These are phyloP conservation scores for Pharus latifolius DNA, from an alignment of 176 grass and related monocot species.

Conservation along the genomic window DNA sequence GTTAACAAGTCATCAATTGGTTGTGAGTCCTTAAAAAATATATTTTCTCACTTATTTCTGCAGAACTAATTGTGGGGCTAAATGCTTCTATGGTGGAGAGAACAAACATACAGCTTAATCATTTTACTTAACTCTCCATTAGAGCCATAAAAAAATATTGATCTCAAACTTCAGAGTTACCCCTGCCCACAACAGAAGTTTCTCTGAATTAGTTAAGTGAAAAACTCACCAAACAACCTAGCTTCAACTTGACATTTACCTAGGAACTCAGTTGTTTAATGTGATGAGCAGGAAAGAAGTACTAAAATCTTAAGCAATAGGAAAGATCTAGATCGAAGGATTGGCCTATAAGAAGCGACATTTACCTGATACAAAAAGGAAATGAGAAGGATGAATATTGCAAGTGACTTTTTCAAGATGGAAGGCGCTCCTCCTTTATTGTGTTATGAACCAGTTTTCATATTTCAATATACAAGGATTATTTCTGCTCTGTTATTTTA, in stretches of 20 bases:
- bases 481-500: not conserved
- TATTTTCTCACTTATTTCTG: not conserved
- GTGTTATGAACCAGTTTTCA: not conserved
- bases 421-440: not conserved
- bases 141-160: not conserved
- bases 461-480: not conserved
- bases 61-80: not conserved
- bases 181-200: not conserved
- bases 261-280: not conserved
- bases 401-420: not conserved
- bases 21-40: not conserved
- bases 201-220: not conserved
- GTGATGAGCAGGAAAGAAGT: not conserved
- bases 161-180: not conserved
- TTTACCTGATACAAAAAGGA: not conserved
- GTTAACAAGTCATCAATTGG: not conserved
- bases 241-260: not conserved
- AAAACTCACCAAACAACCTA: not conserved
- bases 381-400: not conserved
- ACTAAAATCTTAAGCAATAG: not conserved
- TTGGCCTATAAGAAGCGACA: not conserved
- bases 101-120: not conserved
- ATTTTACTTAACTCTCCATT: not conserved
- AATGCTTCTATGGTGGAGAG: not conserved
- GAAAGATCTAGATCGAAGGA: not conserved